Evolutionary conservation across 768 basidiomycete genomes (phyloP), one percentile per base, ranked within the genome.

Genomic region (Rhizopogon salebrosus): DNA sequence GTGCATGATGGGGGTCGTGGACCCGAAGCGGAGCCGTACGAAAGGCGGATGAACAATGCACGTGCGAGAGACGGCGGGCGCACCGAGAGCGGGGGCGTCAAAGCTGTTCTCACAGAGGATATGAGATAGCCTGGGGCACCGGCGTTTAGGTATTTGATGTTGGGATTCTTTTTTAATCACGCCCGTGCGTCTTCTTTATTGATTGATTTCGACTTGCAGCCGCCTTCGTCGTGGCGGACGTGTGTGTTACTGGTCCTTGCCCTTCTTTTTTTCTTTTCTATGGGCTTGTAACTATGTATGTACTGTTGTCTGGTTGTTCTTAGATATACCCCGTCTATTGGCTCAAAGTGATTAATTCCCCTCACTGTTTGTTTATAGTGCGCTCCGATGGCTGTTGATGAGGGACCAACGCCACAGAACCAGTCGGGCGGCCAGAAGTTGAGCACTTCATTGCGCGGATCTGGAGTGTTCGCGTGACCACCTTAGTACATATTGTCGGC

Each of bases 61-160:
- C 79, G 85, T 38, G 89, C 84, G 43, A 75, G 87, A 53, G 87
- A 91, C 66, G 89, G 89, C 3, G 89, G 89, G 36, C 74, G 89
- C 59, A 92, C 89, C 56, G 87, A 89, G 72, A 92, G 89, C 61
- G 89, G 89, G 2, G 89, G 89, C n/a, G 87, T 92, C 27, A 85
- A 82, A 62, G 89, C 85, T 10, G 75, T 90, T 42, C 66, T 84
- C 64, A 77, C 79, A 58, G 72, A 79, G 58, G 69, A 67, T 24
- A 54, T 53, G 31, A 41, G 41, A 51, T 55, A 34, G 34, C 27
- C 27, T 41, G 27, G 20, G 54, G 56, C 41, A 49, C 49, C 43
- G 54, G 49, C 60, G 24, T 53, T 48, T 43, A 43, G 27, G 57
- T 38, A 45, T 55, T 40, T 64, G 37, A 6, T 35, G 51, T 60